Evolutionary conservation across 202 grass and related monocot species (phyloP), one percentile per base, ranked within the genome.

Genomic region (Bolboschoenoplectus hybrid): DNA sequence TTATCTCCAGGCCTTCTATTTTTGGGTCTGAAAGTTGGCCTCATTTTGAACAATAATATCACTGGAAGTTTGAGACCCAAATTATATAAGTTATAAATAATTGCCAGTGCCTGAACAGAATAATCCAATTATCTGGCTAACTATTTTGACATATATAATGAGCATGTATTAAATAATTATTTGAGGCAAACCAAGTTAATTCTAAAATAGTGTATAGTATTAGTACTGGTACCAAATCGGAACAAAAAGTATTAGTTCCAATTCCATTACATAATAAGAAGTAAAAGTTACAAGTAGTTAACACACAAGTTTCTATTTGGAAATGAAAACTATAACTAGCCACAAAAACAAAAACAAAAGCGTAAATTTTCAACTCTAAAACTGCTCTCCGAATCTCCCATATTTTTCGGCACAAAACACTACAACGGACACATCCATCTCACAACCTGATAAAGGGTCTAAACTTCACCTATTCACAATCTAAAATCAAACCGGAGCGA

Each of bases 381-480:
- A 52, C 47, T 75, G 20, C 20, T 50, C 10, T 53, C 49, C 7
- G 3, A 56, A 78, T 39, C 69, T 73, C 34, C 6, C 75, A 79
- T 38, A 41, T n/a, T 56, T 79, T 43, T 9, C 7, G 6, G 12
- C 35, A 60, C 51, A 58, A 79, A 40, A 74, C 68, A 20, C 14
- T 58, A 43, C 53, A 41, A 41, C 3, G 4, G 68, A 72, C 19
- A 74, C 11, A 79, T 40, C 51, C n/a, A 58, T 19, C 35, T 77
- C 0, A 19, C 32, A 17, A 77, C 49, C 50, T 7, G 53, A 56
- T 16, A 80, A 60, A n/a, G 52, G 52, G 14, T 69, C 26, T 55
- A 71, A 71, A 84, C 82, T 67, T 57, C 75, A 80, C 75, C 75
- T 84, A 84, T 84, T 53, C 61, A 71, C 82, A 43, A 71, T 53